Evolutionary conservation across 257 asterid species (phyloP).

Genomic region (Cinchona pubescens): DNA sequence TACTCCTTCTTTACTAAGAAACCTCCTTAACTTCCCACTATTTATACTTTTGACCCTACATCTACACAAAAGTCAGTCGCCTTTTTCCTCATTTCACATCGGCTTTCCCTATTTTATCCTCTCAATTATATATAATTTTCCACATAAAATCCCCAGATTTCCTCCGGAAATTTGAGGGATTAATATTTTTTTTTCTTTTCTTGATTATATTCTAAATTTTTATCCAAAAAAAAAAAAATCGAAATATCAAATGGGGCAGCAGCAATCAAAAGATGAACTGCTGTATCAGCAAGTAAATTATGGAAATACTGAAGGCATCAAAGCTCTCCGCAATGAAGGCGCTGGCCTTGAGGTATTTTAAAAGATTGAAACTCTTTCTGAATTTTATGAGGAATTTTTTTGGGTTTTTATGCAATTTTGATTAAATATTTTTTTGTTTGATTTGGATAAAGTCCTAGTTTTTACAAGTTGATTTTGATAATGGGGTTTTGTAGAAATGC

Average conservation of each 20-base stretch:
- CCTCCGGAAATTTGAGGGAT: conserved; percentile 13
- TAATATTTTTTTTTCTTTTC: not conserved
- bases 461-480: conserved; percentile 8
- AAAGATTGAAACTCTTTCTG: not conserved
- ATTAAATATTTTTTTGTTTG: not conserved
- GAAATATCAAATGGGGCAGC: conserved; percentile 61
- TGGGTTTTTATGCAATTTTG: not conserved
- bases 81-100: conserved; percentile 7
- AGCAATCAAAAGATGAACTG: conserved; percentile 76
- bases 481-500: conserved; percentile 40
- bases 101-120: not conserved
- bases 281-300: conserved; percentile 71
- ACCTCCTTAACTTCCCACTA: conserved; percentile 21
- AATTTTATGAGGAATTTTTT: not conserved
- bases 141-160: conserved; percentile 6
- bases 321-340: conserved; percentile 74
- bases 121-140: not conserved
- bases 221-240: not conserved
- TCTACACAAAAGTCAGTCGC: not conserved
- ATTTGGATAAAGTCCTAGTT: not conserved
- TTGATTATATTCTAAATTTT: not conserved
- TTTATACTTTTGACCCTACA: conserved; percentile 23
- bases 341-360: conserved; percentile 86
- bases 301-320: conserved; percentile 75
- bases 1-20: conserved; percentile 33